Percentiles rank a stretch among this genome's conserved stretches.
These are phyloP conservation scores for Trichosporon ovoides DNA, from an alignment of 1,284 basidiomycete genomes.

Conservation along the genomic window DNA sequence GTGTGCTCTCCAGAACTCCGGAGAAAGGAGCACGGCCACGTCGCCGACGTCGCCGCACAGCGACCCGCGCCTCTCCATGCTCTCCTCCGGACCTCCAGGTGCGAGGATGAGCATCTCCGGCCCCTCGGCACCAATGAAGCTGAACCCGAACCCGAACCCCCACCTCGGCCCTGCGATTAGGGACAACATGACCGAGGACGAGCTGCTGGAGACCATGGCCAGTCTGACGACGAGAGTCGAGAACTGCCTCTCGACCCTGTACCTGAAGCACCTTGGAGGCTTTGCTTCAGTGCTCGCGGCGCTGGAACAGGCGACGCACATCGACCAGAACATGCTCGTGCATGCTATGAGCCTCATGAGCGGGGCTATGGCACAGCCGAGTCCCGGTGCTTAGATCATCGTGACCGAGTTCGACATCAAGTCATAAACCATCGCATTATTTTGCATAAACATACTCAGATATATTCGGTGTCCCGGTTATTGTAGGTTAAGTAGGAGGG, in stretches of 20 bases:
- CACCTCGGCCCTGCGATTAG: slow-evolving; percentile 64
- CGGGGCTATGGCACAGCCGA: slow-evolving; percentile 19
- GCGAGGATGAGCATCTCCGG: slow-evolving; percentile 9
- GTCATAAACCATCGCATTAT: no score
- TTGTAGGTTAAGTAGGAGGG: no score
- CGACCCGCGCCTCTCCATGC: not conserved
- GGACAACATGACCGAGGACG: slow-evolving; percentile 68
- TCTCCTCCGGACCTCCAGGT: not conserved
- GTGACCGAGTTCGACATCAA: not conserved
- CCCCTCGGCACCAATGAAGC: not conserved
- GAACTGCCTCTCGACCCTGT: slow-evolving; percentile 66
- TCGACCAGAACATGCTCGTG: slow-evolving; percentile 34
- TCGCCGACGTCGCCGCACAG: not conserved
- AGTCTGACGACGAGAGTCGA: slow-evolving; percentile 70
- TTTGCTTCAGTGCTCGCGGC: slow-evolving; percentile 45
- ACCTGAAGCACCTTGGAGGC: slow-evolving; percentile 48
- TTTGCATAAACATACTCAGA: no score
- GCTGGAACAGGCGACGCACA: slow-evolving; percentile 42
- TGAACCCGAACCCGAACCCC: slow-evolving; percentile 13
- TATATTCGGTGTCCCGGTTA: no score
- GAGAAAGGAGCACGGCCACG: not conserved
- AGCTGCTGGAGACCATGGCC: slow-evolving; percentile 69
- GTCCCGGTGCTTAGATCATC: not conserved
- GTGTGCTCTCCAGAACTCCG: slow-evolving; percentile 54
- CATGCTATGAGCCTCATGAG: slow-evolving; percentile 42